phyloP scores from a whole-genome alignment of 306 rosid species.

The Cicer judaicum region DNA sequence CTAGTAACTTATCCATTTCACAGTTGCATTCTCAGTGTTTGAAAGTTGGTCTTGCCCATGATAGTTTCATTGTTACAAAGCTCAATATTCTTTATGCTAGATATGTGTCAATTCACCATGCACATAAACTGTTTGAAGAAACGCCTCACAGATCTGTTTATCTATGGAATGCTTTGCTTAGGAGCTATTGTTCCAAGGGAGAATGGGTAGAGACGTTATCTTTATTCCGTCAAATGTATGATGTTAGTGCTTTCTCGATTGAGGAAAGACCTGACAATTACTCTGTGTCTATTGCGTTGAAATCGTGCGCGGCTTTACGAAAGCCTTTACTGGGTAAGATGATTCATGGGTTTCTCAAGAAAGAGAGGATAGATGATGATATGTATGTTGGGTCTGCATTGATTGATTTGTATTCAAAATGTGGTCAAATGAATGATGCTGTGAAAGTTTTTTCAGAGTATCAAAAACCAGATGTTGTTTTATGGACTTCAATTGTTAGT shows the following conservation, averaged over 20 bases:
- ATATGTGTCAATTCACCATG: constrained; percentile 47
- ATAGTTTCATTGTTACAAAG: constrained; percentile 71
- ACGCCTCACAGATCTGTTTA: constrained; percentile 51
- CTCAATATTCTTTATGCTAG: constrained; percentile 55
- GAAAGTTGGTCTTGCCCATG: constrained; percentile 60
- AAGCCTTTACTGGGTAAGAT: constrained; percentile 55
- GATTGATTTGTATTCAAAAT: constrained; percentile 69
- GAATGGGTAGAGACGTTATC: constrained; percentile 59
- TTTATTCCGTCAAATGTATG: constrained; percentile 51
- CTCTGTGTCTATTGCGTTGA: constrained; percentile 66
- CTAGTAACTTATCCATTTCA: constrained; percentile 43
- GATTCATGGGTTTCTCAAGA: constrained; percentile 69
- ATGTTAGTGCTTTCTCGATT: constrained; percentile 32
- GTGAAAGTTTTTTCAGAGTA: constrained; percentile 60
- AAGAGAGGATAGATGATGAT: constrained; percentile 53
- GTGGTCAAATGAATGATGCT: constrained; percentile 68
- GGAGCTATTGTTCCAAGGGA: constrained; percentile 58
- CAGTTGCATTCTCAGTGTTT: constrained; percentile 58
- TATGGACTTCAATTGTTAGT: constrained; percentile 71
- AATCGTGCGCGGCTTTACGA: constrained; percentile 61
- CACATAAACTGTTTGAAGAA: constrained; percentile 29
- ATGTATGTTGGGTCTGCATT: constrained; percentile 77
- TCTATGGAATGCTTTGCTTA: constrained; percentile 71
- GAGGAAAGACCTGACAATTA: constrained; percentile 63
- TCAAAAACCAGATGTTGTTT: constrained; percentile 65